Evolutionary conservation across 371 early-diverging fungal genomes (phyloP).

Genomic region (Mucor indicus): DNA sequence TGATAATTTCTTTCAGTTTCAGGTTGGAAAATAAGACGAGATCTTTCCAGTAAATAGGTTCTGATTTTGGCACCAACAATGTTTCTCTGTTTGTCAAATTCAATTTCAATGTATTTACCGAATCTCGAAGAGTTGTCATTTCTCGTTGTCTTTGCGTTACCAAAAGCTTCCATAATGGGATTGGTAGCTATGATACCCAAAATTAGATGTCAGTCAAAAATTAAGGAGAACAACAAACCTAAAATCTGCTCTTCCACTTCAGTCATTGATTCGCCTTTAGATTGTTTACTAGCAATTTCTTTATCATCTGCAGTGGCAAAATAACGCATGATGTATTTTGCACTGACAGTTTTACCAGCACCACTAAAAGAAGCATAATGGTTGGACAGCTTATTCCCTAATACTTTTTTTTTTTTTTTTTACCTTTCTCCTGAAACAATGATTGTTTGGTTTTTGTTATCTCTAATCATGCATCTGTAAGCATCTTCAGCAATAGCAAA

Average conservation of each 20-base stretch:
- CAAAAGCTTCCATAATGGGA: slow-evolving; percentile 99
- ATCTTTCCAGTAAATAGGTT: slow-evolving; percentile 97
- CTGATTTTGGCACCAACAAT: slow-evolving; percentile 95
- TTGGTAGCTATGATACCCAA: slow-evolving; percentile 76
- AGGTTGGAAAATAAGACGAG: slow-evolving; percentile 94
- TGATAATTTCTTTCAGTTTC: slow-evolving; percentile 97
- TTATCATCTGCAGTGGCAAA: slow-evolving; percentile 89
- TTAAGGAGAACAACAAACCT: slow-evolving; percentile 22
- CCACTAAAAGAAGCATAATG: slow-evolving; percentile 44
- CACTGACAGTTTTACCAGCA: slow-evolving; percentile 96
- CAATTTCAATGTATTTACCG: slow-evolving; percentile 98
- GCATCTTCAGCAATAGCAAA: slow-evolving; percentile 98
- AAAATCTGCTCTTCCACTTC: slow-evolving; percentile 82
- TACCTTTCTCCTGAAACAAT: slow-evolving; percentile 97
- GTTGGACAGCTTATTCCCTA: background rate
- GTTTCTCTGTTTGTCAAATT: slow-evolving; percentile 73
- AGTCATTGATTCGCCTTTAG: slow-evolving; percentile 57
- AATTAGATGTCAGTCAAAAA: background rate
- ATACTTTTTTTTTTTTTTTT: slow-evolving; percentile 1
- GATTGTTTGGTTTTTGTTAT: slow-evolving; percentile 94
- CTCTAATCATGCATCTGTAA: slow-evolving; percentile 93
- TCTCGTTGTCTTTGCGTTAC: slow-evolving; percentile 98
- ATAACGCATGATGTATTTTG: slow-evolving; percentile 97
- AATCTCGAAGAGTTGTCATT: slow-evolving; percentile 99
- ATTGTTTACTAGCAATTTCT: slow-evolving; percentile 36